Base-by-base conservation (phyloP, 306 rosid species). In the Glycyrrhiza uralensis region DNA sequence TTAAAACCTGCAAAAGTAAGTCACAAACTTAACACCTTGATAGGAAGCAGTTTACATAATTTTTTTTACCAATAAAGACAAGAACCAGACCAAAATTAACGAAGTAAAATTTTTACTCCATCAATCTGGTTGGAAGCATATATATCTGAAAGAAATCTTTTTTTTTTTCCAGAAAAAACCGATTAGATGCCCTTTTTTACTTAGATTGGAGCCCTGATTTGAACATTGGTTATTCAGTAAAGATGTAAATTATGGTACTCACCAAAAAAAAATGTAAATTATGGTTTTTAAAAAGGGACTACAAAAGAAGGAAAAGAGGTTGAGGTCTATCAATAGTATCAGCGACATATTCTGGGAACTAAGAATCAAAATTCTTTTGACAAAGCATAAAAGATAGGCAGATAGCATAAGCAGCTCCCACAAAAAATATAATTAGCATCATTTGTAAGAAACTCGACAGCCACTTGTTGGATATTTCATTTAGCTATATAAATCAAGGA, bases 1-100 rank as follows among this genome's bases (percentile, higher is more conserved):
- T 81, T 17, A 93, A 81, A 80, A 89, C 97, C 98, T 93, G 70
- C 55, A 67, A 79, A 75, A 14, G 76, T 6, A 61, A 60, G 51
- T 54, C 61, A 50, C 29, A 66, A 52, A 44, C 7, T 14, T 56
- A 66, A 71, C 42, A 54, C 2, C 20, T 78, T 58, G 58, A 15
- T 22, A 7, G 46, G 50, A 54, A n/a, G 10, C 19, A 39, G 66
- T 63, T 66, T 33, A 65, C 66, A 72, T 11, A 29, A 36, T 64
- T 69, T 45, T 13, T 57, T 44, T n/a, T n/a, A n/a, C 26, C 20
- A 49, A 42, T 33, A 15, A 42, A 38, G 38, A 42, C 28, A 29
- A 46, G 39, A 74, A 24, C 23, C 39, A 36, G 55, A 61, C 23
- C 23, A 36, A 17, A 46, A 45, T 50, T 54, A 35, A 39, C 20